Evolutionary conservation across 208 protist genomes (phyloP), one percentile per base, ranked within the genome.

Genomic region (Leishmania lainsoni): DNA sequence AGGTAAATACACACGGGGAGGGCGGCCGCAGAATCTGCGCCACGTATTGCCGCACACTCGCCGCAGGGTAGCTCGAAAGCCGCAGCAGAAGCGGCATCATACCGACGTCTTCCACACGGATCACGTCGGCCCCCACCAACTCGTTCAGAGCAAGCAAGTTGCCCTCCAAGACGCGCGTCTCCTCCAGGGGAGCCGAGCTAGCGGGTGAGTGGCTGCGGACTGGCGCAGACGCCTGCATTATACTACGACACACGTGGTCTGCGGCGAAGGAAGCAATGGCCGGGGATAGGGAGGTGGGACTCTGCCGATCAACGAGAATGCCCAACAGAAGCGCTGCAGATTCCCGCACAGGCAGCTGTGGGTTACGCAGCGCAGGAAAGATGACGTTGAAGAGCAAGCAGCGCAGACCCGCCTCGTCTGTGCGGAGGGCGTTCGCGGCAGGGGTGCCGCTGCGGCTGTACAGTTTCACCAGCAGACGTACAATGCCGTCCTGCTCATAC

Each of bases 31-130:
- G 91, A 45, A 88, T 84, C 75, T 90, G 89, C 48, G 93, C 92
- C 22, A 97, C 89, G 52, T 87, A 90, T 83, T 95, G 92, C 10
- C 93, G 89, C 74, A 97, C 87, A 61, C 91, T 95, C 8, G 92
- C 90, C 39, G 93, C 93, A 14, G 91, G 87, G 78, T 94, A 86
- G 68, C 83, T 78, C 68, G 91, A 83, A 32, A 94, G 80, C 68
- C 68, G 74, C 81, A 89, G 76, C 51, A 97, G 85, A 78, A 94
- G 82, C 70, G 78, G 76, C 66, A 85, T 85, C 22, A 83, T 17
- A 26, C 16, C 68, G 35, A 35, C 39, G 49, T 79, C 51, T 48
- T 66, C 70, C 51, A 72, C 69, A 65, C 52, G 78, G n/a, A 76
- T 48, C 6, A 75, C 78, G 45, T 75, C 74, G 35, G 72, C 77